phyloP scores from a whole-genome alignment of 2,329 filamentous ascomycete genomes.

The Rhynchosporium agropyri region DNA sequence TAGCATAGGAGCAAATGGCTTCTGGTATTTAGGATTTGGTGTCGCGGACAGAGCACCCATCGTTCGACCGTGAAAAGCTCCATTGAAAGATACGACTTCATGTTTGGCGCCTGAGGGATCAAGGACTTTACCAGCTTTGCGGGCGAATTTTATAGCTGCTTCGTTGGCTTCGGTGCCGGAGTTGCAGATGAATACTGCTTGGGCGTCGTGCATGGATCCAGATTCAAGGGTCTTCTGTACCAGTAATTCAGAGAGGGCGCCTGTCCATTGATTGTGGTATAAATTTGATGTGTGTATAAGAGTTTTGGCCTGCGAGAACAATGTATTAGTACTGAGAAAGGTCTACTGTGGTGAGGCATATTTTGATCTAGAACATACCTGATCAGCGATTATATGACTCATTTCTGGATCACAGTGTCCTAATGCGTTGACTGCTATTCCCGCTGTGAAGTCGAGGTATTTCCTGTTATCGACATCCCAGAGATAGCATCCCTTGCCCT shows the following conservation, averaged over 20 bases:
- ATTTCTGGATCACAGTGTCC: constrained; percentile 88
- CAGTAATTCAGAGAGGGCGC: constrained; percentile 81
- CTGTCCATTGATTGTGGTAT: constrained; percentile 97
- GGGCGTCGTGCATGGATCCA: constrained; percentile 79
- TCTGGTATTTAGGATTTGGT: constrained; percentile 96
- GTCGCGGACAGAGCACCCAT: constrained; percentile 96
- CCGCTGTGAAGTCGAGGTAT: constrained; percentile 93
- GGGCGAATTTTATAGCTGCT: constrained; percentile 93
- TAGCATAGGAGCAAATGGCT: constrained; percentile 92
- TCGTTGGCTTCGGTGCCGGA: constrained; percentile 97
- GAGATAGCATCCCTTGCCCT: constrained; percentile 82
- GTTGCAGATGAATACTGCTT: constrained; percentile 90
- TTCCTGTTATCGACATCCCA: constrained; percentile 88
- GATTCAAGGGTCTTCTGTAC: constrained; percentile 78
- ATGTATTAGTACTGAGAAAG: not conserved
- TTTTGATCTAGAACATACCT: constrained; percentile 53
- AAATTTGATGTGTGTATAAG: constrained; percentile 93
- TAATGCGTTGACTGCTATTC: constrained; percentile 92
- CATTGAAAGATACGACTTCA: constrained; percentile 87
- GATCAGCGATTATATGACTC: constrained; percentile 72
- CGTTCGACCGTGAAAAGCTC: constrained; percentile 93
- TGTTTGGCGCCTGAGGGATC: constrained; percentile 73
- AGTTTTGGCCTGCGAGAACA: constrained; percentile 58
- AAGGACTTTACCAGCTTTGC: constrained; percentile 80
- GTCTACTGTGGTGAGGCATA: constrained; percentile 17